A percentile compares a stretch with the other conserved stretches of the same genome.
Conservation (phyloP, 2,329 filamentous ascomycete species). For the Lecanicillium sp. region DNA sequence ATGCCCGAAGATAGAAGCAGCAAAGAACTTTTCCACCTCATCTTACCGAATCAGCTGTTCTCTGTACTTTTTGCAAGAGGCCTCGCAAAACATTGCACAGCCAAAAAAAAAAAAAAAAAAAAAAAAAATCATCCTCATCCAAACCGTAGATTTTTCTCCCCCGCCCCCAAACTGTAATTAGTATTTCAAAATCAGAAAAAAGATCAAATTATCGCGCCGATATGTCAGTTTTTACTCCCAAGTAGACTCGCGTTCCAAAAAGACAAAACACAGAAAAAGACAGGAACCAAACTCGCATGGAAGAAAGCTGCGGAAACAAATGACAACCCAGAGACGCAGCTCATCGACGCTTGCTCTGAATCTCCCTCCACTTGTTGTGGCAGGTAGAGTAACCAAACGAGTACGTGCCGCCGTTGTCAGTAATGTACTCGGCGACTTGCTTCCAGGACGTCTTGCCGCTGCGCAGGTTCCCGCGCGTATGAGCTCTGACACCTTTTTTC, state of each 20-base stretch:
- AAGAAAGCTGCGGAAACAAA: no score
- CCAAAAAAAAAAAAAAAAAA: neutral
- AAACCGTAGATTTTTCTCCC: neutral
- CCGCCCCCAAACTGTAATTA: neutral
- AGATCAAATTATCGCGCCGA: no score
- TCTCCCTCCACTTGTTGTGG: slow-evolving; percentile 50
- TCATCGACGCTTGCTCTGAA: slow-evolving; percentile 22
- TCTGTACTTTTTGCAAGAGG: no score
- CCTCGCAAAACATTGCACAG: no score
- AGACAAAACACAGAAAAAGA: neutral
- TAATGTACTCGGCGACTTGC: slow-evolving; percentile 48
- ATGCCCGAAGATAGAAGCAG: neutral
- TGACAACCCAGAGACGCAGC: no score
- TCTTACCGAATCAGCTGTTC: no score
- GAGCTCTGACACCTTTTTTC: slow-evolving; percentile 32
- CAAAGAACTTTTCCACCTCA: neutral
- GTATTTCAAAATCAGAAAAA: neutral
- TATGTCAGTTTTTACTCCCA: no score
- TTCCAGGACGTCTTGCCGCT: slow-evolving; percentile 49
- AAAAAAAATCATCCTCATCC: neutral
- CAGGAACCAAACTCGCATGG: no score
- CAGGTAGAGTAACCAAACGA: slow-evolving; percentile 54
- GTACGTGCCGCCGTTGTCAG: slow-evolving; percentile 47
- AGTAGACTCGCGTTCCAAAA: neutral
- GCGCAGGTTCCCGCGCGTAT: slow-evolving; percentile 21